phyloP scores from a whole-genome alignment of 1,284 basidiomycete genomes.

The Tylopilus microsporus region DNA sequence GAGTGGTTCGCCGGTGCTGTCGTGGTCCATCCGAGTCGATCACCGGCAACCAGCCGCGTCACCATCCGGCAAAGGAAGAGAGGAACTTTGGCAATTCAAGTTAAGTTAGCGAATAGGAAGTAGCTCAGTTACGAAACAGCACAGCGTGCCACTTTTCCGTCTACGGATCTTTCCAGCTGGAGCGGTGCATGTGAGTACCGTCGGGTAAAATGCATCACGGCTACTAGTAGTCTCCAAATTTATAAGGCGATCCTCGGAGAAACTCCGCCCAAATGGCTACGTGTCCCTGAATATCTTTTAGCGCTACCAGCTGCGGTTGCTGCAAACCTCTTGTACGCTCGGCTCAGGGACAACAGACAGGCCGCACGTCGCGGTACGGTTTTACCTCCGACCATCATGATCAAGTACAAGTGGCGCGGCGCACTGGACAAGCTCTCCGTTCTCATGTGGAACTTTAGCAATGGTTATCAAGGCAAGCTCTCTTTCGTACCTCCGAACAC shows the following conservation, averaged over 20 bases:
- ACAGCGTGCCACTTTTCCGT: too few species aligned
- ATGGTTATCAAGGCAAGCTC: slow-evolving; percentile 31
- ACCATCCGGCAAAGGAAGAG: too few species aligned
- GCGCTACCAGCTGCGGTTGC: slow-evolving; percentile 28
- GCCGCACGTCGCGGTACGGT: slow-evolving; percentile 34
- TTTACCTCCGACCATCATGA: slow-evolving; percentile 27
- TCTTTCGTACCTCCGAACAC: too few species aligned
- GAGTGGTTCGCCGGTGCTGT: too few species aligned
- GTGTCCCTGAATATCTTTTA: slow-evolving; percentile 21
- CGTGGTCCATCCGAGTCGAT: too few species aligned
- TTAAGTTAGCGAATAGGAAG: too few species aligned
- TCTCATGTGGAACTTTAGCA: slow-evolving; percentile 26
- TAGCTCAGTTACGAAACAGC: too few species aligned
- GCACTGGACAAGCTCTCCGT: slow-evolving; percentile 29
- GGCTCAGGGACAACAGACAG: slow-evolving; percentile 18
- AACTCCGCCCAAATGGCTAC: slow-evolving; percentile 14
- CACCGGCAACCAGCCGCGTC: too few species aligned
- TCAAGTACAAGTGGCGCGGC: slow-evolving; percentile 30
- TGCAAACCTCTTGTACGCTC: slow-evolving; percentile 19
- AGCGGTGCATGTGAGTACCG: too few species aligned
- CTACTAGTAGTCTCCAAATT: slow-evolving; percentile 3
- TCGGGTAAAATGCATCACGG: too few species aligned
- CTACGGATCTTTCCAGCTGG: too few species aligned
- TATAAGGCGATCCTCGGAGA: slow-evolving; percentile 5
- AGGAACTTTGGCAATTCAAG: too few species aligned